phyloP scores from a whole-genome alignment of 176 grass and related monocot genomes.

The Zea luxurians region DNA sequence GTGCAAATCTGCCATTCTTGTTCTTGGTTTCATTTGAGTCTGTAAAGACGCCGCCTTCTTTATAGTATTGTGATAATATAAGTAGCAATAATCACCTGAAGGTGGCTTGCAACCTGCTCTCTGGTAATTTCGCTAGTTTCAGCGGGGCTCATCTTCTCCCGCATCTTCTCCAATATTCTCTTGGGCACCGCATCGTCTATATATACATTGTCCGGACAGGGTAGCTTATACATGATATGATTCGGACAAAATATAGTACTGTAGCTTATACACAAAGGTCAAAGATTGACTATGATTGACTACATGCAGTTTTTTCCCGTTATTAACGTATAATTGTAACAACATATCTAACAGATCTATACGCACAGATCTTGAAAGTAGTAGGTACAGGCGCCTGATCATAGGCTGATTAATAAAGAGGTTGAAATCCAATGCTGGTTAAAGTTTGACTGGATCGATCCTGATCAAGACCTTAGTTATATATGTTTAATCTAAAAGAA shows the following conservation, averaged over 20 bases:
- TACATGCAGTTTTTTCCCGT: too few species aligned
- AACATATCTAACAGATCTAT: too few species aligned
- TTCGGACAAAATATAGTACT: neutral
- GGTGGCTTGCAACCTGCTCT: slow-evolving; percentile 44
- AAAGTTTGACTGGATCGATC: neutral
- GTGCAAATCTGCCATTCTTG: too few species aligned
- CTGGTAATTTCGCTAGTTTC: slow-evolving; percentile 24
- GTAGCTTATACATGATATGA: neutral
- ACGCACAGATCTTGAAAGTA: too few species aligned
- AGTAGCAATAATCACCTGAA: slow-evolving; percentile 28
- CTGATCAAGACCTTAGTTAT: neutral
- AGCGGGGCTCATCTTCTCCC: slow-evolving; percentile 12
- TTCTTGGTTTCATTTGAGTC: too few species aligned
- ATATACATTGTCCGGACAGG: neutral
- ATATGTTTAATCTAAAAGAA: neutral
- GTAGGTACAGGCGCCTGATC: too few species aligned
- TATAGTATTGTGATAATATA: neutral
- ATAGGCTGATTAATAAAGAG: neutral
- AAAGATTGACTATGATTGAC: too few species aligned
- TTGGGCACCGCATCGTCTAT: slow-evolving; percentile 28
- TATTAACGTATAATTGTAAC: neutral
- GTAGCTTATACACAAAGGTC: neutral
- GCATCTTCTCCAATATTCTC: slow-evolving; percentile 43
- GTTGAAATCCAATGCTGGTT: neutral
- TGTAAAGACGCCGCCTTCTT: neutral